Evolutionary conservation across 2,329 filamentous ascomycete genomes (phyloP).

Genomic region (Fonsecaea monophora): DNA sequence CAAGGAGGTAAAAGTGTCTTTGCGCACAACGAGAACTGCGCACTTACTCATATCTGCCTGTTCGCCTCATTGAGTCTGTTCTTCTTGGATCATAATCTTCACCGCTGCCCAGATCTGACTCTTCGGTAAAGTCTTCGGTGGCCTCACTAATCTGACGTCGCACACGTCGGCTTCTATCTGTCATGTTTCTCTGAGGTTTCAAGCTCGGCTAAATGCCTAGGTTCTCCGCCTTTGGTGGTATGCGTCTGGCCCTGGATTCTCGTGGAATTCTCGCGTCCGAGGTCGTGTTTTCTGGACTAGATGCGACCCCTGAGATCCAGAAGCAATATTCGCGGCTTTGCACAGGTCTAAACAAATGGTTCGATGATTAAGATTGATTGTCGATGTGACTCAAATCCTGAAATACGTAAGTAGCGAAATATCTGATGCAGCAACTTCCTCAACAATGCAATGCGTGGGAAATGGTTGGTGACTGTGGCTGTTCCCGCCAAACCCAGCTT

Average conservation of each 20-base stretch:
- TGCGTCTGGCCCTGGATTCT: conserved; percentile 27
- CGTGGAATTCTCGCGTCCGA: conserved; percentile 29
- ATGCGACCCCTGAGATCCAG: neutral
- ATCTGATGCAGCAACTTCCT: neutral
- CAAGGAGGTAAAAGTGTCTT: neutral
- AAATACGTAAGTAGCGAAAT: conserved; percentile 3
- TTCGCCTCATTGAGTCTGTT: conserved; percentile 37
- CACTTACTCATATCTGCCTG: conserved; percentile 40
- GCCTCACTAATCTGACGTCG: conserved; percentile 41
- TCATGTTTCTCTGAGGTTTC: conserved; percentile 30
- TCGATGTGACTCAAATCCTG: neutral
- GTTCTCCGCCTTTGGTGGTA: conserved; percentile 22
- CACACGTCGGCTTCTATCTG: conserved; percentile 40
- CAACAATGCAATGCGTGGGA: neutral
- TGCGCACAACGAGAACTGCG: neutral
- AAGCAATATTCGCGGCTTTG: neutral
- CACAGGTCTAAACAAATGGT: neutral
- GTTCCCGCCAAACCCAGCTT: neutral
- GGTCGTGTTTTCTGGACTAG: conserved; percentile 8
- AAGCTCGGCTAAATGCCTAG: conserved; percentile 31
- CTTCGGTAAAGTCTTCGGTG: conserved; percentile 38
- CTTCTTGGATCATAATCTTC: conserved; percentile 37
- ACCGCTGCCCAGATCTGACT: conserved; percentile 37
- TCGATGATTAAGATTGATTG: neutral
- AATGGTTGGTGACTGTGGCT: conserved; percentile 15